Base-by-base conservation (phyloP, 768 basidiomycete species). In the Tricholoma matsutake region DNA sequence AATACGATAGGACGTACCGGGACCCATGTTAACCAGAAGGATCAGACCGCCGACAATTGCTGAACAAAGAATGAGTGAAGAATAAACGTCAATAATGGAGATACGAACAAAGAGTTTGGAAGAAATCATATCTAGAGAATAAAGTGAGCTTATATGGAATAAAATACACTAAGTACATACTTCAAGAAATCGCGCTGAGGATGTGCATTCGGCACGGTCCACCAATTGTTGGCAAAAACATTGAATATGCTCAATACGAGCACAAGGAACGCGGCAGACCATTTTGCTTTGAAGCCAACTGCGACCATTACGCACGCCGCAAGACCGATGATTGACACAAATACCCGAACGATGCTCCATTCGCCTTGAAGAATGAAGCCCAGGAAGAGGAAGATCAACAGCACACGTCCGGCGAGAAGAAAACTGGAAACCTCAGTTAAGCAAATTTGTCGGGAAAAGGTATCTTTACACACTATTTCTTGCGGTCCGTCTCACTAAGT, bases 151-250 rank as follows among this genome's bases (percentile, higher is more conserved):
- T 2, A 60, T 55, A 18, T 7, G 20, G 9, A 31, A 29, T 6
- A 28, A 49, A 60, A 20, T 39, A 4, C 4, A 53, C 16, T 22
- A 3, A n/a, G 31, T 25, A 79, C 89, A 65, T 70, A 96, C 91
- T 98, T 98, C 70, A 98, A 85, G 87, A 98, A 99, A 72, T 99
- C 97, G 25, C 96, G 85, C 69, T 96, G 93, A 64, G 96, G 96
- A 74, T 98, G 97, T 47, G 88, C 86, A 49, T 88, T 84, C 73
- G 94, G 89, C 22, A 98, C 88, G 66, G 84, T 88, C 96, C 96
- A 99, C 91, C 92, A 99, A 77, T 98, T 97, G 82, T 99, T 99
- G 75, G 91, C 92, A 68, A 96, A 92, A 34, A 96, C 94, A 72
- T 99, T 99, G 88, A 98, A 98, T 68, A 93, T 74, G 71, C 91